phyloP scores from a whole-genome alignment of 345 rosid genomes.

The Salix dunnii region DNA sequence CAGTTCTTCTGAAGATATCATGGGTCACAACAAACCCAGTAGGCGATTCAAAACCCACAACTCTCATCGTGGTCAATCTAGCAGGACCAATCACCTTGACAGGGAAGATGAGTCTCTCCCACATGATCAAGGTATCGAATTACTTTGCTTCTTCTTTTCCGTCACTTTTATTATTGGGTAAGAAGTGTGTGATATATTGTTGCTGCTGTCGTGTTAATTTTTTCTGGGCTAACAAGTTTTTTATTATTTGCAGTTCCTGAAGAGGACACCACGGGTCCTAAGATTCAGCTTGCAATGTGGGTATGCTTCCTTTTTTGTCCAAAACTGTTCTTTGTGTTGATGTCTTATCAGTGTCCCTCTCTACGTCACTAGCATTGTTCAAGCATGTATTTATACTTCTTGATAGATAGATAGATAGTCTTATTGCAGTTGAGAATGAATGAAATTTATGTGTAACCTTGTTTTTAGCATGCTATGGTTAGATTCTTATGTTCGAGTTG shows the following conservation, averaged over 20 bases:
- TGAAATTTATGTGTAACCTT: background rate
- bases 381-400: background rate
- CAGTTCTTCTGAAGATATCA: slow-evolving; percentile 1
- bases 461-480: background rate
- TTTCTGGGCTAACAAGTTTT: background rate
- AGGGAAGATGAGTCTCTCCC: slow-evolving; percentile 71
- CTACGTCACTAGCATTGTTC: background rate
- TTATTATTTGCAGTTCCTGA: slow-evolving; percentile 44
- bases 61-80: slow-evolving; percentile 44
- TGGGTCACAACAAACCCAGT: slow-evolving; percentile 51
- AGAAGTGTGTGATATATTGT: slow-evolving; percentile 26
- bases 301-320: slow-evolving; percentile 40
- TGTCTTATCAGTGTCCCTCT: background rate
- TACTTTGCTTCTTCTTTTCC: background rate
- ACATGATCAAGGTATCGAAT: slow-evolving; percentile 37
- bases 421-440: background rate
- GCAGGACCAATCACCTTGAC: slow-evolving; percentile 34
- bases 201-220: background rate
- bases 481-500: slow-evolving; percentile 9
- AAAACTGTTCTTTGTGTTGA: background rate
- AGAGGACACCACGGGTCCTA: slow-evolving; percentile 48
- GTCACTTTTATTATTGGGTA: background rate
- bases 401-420: background rate
- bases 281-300: slow-evolving; percentile 91
- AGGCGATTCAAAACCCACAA: slow-evolving; percentile 41